A percentile compares a stretch with the other conserved stretches of the same genome.
phyloP scores from a whole-genome alignment of 1,284 basidiomycete genomes.

The Trametes hirsuta region DNA sequence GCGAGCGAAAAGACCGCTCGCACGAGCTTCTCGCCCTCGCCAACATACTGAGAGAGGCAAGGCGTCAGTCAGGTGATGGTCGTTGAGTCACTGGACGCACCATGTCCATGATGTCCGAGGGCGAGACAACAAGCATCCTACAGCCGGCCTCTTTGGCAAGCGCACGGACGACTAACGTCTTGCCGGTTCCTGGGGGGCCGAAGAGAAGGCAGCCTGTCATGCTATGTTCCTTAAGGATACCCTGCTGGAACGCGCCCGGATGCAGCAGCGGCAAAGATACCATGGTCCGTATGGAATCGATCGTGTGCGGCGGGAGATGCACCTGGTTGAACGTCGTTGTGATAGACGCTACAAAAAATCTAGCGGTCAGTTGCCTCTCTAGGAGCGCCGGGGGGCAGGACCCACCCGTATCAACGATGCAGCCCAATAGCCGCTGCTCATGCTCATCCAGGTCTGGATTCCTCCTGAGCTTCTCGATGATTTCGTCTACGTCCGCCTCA shows the following conservation, averaged over 20 bases:
- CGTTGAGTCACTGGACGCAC: slow-evolving; percentile 41
- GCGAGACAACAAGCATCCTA: slow-evolving; percentile 84
- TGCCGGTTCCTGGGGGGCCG: slow-evolving; percentile 91
- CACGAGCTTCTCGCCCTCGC: slow-evolving; percentile 95
- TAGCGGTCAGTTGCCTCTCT: slow-evolving; percentile 17
- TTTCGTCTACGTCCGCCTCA: slow-evolving; percentile 57
- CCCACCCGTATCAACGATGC: slow-evolving; percentile 82
- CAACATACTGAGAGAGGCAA: slow-evolving; percentile 70
- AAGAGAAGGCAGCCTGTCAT: slow-evolving; percentile 90
- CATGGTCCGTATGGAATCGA: slow-evolving; percentile 88
- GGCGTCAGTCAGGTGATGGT: slow-evolving; percentile 10
- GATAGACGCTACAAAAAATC: slow-evolving; percentile 55
- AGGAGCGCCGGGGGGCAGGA: slow-evolving; percentile 22
- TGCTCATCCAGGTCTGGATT: slow-evolving; percentile 76
- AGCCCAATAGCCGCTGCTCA: slow-evolving; percentile 77
- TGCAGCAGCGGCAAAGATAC: slow-evolving; percentile 91
- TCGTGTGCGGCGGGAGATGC: slow-evolving; percentile 84
- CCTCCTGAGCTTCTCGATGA: slow-evolving; percentile 75
- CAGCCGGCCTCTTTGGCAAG: slow-evolving; percentile 91
- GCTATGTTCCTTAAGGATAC: slow-evolving; percentile 88
- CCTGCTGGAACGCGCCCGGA: slow-evolving; percentile 88
- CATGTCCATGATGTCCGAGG: slow-evolving; percentile 90
- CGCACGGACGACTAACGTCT: slow-evolving; percentile 88
- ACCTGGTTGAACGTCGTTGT: slow-evolving; percentile 87
- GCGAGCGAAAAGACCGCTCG: slow-evolving; percentile 91